Conservation (phyloP, 768 basidiomycete genomes). For the Paxillus ammoniavirescens region DNA sequence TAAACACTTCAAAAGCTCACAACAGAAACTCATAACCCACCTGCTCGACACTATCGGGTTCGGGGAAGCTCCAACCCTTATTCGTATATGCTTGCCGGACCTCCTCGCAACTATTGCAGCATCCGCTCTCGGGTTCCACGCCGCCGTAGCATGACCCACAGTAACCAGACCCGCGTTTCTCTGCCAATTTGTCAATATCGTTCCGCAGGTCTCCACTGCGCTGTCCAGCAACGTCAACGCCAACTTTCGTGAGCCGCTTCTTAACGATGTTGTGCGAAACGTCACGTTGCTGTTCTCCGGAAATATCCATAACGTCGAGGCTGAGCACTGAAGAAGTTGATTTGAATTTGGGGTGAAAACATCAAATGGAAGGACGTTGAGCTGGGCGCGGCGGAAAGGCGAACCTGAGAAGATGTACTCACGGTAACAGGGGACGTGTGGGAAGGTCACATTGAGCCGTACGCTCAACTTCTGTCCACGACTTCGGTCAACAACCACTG, state of each 20-base stretch:
- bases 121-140: slow-evolving; percentile 67
- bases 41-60: slow-evolving; percentile 91
- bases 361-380: not conserved
- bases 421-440: slow-evolving; percentile 97
- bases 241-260: slow-evolving; percentile 64
- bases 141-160: slow-evolving; percentile 99
- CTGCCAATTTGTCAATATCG: slow-evolving; percentile 79
- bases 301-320: slow-evolving; percentile 97
- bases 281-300: slow-evolving; percentile 91
- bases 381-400: not conserved
- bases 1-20: not conserved
- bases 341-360: not conserved
- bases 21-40: slow-evolving; percentile 39
- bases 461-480: slow-evolving; percentile 94
- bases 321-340: slow-evolving; percentile 67
- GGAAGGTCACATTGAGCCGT: slow-evolving; percentile 90
- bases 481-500: slow-evolving; percentile 91
- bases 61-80: slow-evolving; percentile 93
- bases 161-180: slow-evolving; percentile 58
- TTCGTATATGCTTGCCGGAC: slow-evolving; percentile 88
- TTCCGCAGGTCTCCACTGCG: slow-evolving; percentile 69
- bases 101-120: slow-evolving; percentile 96
- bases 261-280: slow-evolving; percentile 88
- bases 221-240: slow-evolving; percentile 56
- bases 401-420: slow-evolving; percentile 33